Evolutionary conservation across 495 filamentous ascomycete genomes (phyloP).

Genomic region (Aspergillus cavernicola): DNA sequence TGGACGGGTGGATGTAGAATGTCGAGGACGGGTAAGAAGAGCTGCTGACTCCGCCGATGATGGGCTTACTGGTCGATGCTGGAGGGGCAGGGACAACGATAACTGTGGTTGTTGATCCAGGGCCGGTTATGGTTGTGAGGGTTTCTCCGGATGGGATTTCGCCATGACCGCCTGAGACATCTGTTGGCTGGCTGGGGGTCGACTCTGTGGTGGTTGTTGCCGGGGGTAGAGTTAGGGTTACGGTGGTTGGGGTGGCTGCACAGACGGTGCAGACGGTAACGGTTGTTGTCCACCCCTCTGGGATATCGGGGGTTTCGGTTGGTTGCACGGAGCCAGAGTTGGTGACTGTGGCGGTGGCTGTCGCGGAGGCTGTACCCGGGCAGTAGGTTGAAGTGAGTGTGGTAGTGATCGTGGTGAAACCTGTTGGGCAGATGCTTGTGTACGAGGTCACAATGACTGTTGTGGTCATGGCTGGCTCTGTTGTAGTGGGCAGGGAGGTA

Average conservation of each 20-base stretch:
- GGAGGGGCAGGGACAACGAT: conserved; percentile 1
- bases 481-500: conserved; percentile 8
- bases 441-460: conserved; percentile 43
- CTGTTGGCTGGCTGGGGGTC: conserved; percentile 4
- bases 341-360: conserved; percentile 24
- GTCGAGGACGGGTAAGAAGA: conserved; percentile 18
- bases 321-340: conserved; percentile 11
- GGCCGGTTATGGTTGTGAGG: not conserved
- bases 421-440: conserved; percentile 41
- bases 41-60: not conserved
- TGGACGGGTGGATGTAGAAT: conserved; percentile 19
- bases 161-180: not conserved
- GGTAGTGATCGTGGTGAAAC: conserved; percentile 43
- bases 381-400: conserved; percentile 39
- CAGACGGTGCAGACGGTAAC: conserved; percentile 47
- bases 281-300: conserved; percentile 47
- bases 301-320: conserved; percentile 22
- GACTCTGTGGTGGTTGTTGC: conserved; percentile 10
- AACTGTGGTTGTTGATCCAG: not conserved
- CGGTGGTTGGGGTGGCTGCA: conserved; percentile 35
- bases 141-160: not conserved
- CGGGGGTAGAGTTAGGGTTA: conserved; percentile 41
- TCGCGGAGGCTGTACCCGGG: conserved; percentile 27
- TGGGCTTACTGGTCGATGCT: conserved; percentile 1
- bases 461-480: conserved; percentile 25